These are phyloP conservation scores for Diplotaxis tenuifolia DNA, from an alignment of 345 rosid genomes.

Conservation along the genomic window DNA sequence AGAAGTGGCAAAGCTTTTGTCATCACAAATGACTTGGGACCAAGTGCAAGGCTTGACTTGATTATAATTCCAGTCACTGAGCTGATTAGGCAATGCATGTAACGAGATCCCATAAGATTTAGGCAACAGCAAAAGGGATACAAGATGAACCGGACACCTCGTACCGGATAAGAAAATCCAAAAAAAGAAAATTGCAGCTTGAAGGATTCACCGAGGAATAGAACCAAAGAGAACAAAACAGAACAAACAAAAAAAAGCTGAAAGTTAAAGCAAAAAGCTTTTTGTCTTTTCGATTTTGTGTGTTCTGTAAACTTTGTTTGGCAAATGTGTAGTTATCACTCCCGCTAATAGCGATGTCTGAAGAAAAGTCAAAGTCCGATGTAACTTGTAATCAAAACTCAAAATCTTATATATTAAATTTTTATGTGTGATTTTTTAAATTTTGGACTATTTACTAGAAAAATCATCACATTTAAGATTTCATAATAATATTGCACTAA, in stretches of 20 bases:
- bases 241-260: not conserved
- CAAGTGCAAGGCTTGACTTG: slow-evolving; percentile 93
- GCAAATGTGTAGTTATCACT: slow-evolving; percentile 29
- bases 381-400: slow-evolving; percentile 1
- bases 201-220: not conserved
- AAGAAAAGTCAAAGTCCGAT: slow-evolving; percentile 11
- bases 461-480: too few relatives aligned
- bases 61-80: too few relatives aligned
- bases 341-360: slow-evolving; percentile 10
- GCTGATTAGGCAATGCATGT: slow-evolving; percentile 46
- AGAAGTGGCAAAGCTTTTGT: slow-evolving; percentile 53
- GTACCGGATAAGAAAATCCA: slow-evolving; percentile 18
- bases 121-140: too few relatives aligned
- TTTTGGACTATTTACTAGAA: too few relatives aligned
- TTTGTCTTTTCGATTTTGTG: slow-evolving; percentile 15
- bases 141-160: not conserved
- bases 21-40: too few relatives aligned
- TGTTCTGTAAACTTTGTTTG: slow-evolving; percentile 1
- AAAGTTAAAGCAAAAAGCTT: not conserved
- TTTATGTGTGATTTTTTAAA: too few relatives aligned
- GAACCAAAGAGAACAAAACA: slow-evolving; percentile 20
- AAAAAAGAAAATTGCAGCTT: not conserved
- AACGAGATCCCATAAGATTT: slow-evolving; percentile 48
- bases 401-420: too few relatives aligned
- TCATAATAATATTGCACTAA: too few relatives aligned